phyloP scores from a whole-genome alignment of 225 moss, liverwort and hornwort genomes.

The Marchantia polymorpha region DNA sequence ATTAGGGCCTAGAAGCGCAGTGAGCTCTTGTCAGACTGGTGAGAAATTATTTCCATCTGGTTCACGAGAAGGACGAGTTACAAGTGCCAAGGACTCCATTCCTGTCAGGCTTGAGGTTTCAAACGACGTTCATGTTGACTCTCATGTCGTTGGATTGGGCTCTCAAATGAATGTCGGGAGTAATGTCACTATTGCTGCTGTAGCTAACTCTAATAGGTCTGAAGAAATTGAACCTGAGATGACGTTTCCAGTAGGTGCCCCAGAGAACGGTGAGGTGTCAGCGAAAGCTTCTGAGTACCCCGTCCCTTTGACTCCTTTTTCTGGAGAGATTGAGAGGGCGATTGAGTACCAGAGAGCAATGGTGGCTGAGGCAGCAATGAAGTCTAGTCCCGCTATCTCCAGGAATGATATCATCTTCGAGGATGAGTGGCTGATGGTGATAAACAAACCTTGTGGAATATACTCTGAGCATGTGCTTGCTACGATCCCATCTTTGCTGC shows the following conservation, averaged over 20 bases:
- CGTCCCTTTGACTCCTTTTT: conserved; percentile 73
- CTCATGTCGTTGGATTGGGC: background rate
- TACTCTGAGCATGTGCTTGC: conserved; percentile 90
- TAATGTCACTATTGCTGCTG: background rate
- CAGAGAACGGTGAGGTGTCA: conserved; percentile 3
- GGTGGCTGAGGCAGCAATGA: conserved; percentile 87
- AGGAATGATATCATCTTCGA: conserved; percentile 65
- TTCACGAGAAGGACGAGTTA: background rate
- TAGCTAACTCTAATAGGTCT: background rate
- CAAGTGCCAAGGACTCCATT: background rate
- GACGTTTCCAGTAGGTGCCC: conserved; percentile 46
- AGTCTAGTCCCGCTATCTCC: conserved; percentile 58
- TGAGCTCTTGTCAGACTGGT: background rate
- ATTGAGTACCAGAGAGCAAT: conserved; percentile 84
- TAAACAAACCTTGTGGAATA: conserved; percentile 85
- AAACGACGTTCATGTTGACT: background rate
- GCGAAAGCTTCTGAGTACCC: conserved; percentile 49
- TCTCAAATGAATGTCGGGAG: background rate
- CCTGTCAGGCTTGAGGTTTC: background rate
- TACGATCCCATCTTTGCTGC: conserved; percentile 50
- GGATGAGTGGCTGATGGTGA: conserved; percentile 82
- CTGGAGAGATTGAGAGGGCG: conserved; percentile 59
- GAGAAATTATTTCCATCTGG: background rate
- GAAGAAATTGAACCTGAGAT: background rate
- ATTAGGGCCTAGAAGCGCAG: background rate